Percentiles rank a stretch among this genome's conserved stretches.
Conservation (phyloP, 148 eudicot genomes). For the Vaccinium vitisidaea region DNA sequence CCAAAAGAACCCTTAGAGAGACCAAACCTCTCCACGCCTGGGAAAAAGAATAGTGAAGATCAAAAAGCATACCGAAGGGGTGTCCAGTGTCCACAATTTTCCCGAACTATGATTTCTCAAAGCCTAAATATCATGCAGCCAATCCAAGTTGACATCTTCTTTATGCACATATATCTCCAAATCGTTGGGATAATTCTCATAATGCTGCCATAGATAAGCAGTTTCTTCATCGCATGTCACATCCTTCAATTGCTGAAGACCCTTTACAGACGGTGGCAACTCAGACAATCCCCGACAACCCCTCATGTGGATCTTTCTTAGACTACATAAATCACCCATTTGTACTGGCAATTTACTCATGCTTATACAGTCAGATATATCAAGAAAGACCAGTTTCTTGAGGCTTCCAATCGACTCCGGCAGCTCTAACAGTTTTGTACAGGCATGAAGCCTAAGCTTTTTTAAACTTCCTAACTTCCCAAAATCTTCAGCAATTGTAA, state of each 20-base stretch:
- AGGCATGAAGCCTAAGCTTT: slow-evolving; percentile 21
- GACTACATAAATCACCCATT: slow-evolving; percentile 17
- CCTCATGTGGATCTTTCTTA: slow-evolving; percentile 19
- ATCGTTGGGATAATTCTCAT: background rate
- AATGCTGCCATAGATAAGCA: slow-evolving; percentile 8
- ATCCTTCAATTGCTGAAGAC: slow-evolving; percentile 5
- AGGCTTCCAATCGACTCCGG: slow-evolving; percentile 26
- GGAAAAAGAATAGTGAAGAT: background rate
- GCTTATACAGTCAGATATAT: slow-evolving; percentile 24
- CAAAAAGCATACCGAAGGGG: background rate
- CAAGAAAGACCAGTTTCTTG: slow-evolving; percentile 12
- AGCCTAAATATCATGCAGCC: background rate
- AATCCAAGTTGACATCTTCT: slow-evolving; percentile 9
- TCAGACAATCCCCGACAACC: slow-evolving; percentile 19
- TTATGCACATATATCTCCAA: background rate
- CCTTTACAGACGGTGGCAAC: slow-evolving; percentile 14
- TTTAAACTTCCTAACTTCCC: slow-evolving; percentile 17
- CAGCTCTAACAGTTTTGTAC: slow-evolving; percentile 19
- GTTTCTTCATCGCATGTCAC: slow-evolving; percentile 13
- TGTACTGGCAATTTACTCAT: slow-evolving; percentile 13
- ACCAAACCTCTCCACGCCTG: background rate
- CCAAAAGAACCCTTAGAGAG: background rate
- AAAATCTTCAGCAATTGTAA: slow-evolving; percentile 14
- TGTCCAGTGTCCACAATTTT: background rate
- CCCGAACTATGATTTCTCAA: slow-evolving; percentile 3